Evolutionary conservation across 202 grass and related monocot genomes (phyloP).

Genomic region (Saccharum hybrid): DNA sequence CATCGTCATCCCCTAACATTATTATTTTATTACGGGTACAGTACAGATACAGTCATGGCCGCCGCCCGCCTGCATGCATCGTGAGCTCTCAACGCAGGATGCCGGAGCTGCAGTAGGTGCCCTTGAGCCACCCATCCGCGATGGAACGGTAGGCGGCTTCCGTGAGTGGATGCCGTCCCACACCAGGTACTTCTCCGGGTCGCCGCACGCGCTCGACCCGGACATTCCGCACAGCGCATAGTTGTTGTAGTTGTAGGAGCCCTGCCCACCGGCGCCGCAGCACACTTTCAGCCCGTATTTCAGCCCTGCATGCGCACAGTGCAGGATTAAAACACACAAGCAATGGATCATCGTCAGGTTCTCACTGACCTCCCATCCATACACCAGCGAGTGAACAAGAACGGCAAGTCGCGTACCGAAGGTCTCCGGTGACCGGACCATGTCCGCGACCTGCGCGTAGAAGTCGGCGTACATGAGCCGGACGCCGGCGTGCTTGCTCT

Average conservation of each 20-base stretch:
- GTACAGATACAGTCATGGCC: neutral
- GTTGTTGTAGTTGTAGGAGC: constrained; percentile 80
- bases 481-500: constrained; percentile 50
- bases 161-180: constrained; percentile 89
- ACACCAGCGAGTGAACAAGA: no score
- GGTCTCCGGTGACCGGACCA: constrained; percentile 61
- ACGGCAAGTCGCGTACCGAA: constrained; percentile 20
- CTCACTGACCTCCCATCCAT: no score
- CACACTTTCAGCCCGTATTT: constrained; percentile 59
- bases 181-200: constrained; percentile 58
- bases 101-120: constrained; percentile 57
- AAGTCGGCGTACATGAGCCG: constrained; percentile 84
- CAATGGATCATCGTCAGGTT: no score
- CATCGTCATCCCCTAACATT: neutral
- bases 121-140: constrained; percentile 66
- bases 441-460: constrained; percentile 66
- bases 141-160: constrained; percentile 66
- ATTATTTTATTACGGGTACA: neutral
- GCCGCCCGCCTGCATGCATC: neutral
- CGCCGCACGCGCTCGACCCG: constrained; percentile 49
- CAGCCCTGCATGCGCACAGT: constrained; percentile 10
- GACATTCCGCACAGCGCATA: constrained; percentile 58
- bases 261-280: constrained; percentile 63
- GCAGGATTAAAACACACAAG: no score
- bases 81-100: constrained; percentile 49